phyloP scores from a whole-genome alignment of 345 rosid genomes.

The Camelina hispida region DNA sequence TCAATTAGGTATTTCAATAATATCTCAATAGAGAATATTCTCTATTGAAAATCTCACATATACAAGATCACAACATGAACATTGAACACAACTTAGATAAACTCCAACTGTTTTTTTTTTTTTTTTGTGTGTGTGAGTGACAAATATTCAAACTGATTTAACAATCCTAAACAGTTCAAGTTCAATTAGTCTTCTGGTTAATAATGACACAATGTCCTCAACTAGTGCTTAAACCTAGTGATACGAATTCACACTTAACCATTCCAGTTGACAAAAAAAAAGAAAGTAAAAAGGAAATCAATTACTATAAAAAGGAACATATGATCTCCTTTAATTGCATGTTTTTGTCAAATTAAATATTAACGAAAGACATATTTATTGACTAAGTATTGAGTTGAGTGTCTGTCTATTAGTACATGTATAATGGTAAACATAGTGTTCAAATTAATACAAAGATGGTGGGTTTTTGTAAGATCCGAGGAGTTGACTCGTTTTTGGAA shows the following conservation, averaged over 20 bases:
- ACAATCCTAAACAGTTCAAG: no score
- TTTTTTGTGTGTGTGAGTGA: no score
- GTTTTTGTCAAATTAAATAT: neutral
- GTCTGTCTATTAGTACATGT: conserved; percentile 4
- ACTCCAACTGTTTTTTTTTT: no score
- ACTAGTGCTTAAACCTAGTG: neutral
- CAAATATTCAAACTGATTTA: no score
- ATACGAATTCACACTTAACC: neutral
- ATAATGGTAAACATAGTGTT: conserved; percentile 1
- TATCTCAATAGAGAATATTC: no score
- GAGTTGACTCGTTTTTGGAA: conserved; percentile 43
- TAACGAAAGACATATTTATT: neutral
- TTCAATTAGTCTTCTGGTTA: neutral
- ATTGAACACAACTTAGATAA: no score
- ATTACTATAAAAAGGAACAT: neutral
- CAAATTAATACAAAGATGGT: conserved; percentile 2
- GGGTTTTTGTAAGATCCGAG: conserved; percentile 45
- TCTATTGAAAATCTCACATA: no score
- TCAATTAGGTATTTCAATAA: no score
- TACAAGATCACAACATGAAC: no score
- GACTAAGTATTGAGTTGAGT: neutral
- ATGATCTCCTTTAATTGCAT: neutral
- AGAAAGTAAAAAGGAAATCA: neutral
- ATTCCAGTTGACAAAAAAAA: neutral
- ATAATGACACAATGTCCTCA: neutral